phyloP scores from a whole-genome alignment of 176 grass and related monocot genomes.

The Hsuehochloa calcarea region DNA sequence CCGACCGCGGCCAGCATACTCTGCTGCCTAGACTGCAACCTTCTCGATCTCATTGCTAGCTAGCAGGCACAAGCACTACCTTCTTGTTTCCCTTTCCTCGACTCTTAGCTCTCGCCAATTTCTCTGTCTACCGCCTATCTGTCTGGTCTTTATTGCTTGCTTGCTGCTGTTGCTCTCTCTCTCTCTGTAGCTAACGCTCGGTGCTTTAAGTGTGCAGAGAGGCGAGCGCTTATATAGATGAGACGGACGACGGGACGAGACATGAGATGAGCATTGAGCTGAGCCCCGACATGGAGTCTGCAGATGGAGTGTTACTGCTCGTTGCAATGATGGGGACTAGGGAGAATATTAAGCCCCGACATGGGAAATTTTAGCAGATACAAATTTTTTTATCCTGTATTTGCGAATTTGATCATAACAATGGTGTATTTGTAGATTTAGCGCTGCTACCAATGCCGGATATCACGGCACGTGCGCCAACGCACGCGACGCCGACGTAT shows the following conservation, averaged over 20 bases:
- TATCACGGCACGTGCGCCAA: too few species aligned
- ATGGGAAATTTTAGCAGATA: too few species aligned
- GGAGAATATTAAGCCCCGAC: slow-evolving; percentile 23
- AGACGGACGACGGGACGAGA: background rate
- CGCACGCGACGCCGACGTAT: too few species aligned
- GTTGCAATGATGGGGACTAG: slow-evolving; percentile 33
- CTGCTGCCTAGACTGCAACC: background rate
- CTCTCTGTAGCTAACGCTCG: slow-evolving; percentile 1
- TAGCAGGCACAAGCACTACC: background rate
- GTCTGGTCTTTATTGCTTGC: slow-evolving; percentile 24
- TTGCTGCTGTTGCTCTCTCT: background rate
- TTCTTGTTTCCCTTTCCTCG: background rate
- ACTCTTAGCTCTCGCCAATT: background rate
- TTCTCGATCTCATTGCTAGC: slow-evolving; percentile 27
- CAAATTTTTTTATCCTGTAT: too few species aligned
- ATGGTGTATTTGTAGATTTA: too few species aligned
- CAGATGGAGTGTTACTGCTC: background rate
- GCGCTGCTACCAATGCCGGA: too few species aligned
- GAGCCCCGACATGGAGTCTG: too few species aligned
- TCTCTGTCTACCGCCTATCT: background rate
- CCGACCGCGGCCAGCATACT: background rate
- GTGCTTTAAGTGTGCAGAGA: slow-evolving; percentile 51
- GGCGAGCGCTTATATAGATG: slow-evolving; percentile 49
- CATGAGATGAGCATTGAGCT: background rate
- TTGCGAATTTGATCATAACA: too few species aligned